Percentiles rank a stretch among this genome's conserved stretches.
Evolutionary conservation across 2,329 filamentous ascomycete genomes (phyloP).

Genomic region (Pestalotiopsis sp.): DNA sequence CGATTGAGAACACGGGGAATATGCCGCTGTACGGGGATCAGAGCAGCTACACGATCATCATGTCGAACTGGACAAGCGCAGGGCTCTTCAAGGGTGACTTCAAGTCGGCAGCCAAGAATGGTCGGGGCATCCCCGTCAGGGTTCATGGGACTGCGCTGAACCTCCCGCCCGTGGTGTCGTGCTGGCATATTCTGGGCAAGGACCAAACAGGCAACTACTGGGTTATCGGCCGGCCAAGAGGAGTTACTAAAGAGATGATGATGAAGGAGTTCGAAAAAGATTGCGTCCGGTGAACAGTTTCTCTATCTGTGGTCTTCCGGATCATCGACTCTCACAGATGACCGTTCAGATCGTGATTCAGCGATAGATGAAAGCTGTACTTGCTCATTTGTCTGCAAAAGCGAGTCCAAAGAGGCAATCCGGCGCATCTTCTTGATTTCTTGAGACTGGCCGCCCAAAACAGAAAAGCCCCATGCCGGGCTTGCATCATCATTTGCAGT

Average conservation of each 20-base stretch:
- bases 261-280: not conserved
- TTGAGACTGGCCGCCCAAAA: not conserved
- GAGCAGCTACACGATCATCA: not conserved
- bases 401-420: not conserved
- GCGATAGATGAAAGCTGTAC: not conserved
- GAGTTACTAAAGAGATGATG: not conserved
- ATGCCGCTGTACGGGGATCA: not conserved
- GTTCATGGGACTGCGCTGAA: not conserved
- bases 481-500: not conserved
- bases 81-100: not conserved
- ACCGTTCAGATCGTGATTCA: not conserved
- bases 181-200: not conserved
- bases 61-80: not conserved
- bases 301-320: no score
- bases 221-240: not conserved
- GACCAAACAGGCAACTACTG: not conserved
- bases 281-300: not conserved
- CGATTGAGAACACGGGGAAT: not conserved
- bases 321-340: not conserved
- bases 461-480: not conserved
- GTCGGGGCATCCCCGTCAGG: not conserved
- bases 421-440: not conserved
- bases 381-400: not conserved
- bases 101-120: not conserved
- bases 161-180: not conserved